phyloP scores from a whole-genome alignment of 2,329 filamentous ascomycete species.

The Phaeophleospora eucalypticola region DNA sequence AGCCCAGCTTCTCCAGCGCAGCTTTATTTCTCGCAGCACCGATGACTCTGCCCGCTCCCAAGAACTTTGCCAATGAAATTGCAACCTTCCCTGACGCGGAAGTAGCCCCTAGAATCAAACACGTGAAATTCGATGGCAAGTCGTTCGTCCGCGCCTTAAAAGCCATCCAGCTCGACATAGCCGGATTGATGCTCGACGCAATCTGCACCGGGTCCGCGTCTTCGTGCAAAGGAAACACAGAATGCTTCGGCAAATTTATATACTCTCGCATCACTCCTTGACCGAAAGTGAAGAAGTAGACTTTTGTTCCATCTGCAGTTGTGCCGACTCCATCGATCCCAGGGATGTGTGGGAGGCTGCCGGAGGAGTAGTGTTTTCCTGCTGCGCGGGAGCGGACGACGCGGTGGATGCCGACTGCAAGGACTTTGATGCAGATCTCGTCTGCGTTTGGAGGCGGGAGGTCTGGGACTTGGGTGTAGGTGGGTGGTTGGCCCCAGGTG shows the following conservation, averaged over 20 bases:
- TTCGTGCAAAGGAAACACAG: slow-evolving; percentile 42
- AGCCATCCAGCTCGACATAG: slow-evolving; percentile 57
- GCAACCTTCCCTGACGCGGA: slow-evolving; percentile 51
- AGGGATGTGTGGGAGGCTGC: slow-evolving; percentile 48
- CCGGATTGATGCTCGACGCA: slow-evolving; percentile 54
- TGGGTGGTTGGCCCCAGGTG: slow-evolving; percentile 37
- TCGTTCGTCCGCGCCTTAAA: slow-evolving; percentile 43
- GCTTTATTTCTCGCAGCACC: slow-evolving; percentile 49
- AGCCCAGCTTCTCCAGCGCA: slow-evolving; percentile 40
- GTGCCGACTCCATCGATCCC: slow-evolving; percentile 53
- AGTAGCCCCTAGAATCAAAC: slow-evolving; percentile 52
- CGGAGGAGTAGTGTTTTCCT: slow-evolving; percentile 53
- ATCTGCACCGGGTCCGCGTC: slow-evolving; percentile 47
- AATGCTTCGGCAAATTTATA: slow-evolving; percentile 45
- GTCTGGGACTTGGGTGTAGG: slow-evolving; percentile 31
- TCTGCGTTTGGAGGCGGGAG: slow-evolving; percentile 35
- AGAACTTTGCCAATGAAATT: slow-evolving; percentile 43
- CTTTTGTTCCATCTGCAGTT: slow-evolving; percentile 42
- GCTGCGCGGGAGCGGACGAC: slow-evolving; percentile 52
- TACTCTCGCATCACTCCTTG: slow-evolving; percentile 46
- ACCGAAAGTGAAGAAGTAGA: slow-evolving; percentile 48
- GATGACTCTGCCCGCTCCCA: slow-evolving; percentile 50
- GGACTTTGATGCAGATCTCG: slow-evolving; percentile 49
- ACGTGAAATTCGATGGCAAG: slow-evolving; percentile 43
- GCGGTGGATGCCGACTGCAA: slow-evolving; percentile 51